Evolutionary conservation across 371 early-diverging fungal genomes (phyloP).

Genomic region (Dinochytrium kinnereticum): DNA sequence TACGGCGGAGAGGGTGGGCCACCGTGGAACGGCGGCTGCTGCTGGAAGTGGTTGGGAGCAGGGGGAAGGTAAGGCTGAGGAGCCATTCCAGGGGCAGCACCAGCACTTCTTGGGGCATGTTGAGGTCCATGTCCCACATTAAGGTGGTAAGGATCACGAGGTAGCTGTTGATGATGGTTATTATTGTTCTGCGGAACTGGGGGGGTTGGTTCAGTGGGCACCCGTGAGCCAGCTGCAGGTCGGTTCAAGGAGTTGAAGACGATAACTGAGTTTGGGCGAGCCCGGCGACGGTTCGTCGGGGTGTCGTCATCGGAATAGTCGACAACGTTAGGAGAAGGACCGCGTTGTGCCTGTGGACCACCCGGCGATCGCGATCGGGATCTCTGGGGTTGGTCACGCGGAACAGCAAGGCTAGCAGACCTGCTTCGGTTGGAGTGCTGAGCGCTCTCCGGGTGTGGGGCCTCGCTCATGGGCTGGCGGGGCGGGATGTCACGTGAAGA

Average conservation of each 20-base stretch:
- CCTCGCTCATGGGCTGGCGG: too few relatives aligned
- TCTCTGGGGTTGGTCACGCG: too few relatives aligned
- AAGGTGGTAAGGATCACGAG: neutral
- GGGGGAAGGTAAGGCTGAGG: neutral
- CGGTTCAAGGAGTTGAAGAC: conserved; percentile 13
- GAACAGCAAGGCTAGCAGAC: neutral
- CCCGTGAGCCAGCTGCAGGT: conserved; percentile 4
- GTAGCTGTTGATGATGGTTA: neutral
- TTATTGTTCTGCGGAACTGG: neutral
- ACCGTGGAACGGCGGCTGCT: conserved; percentile 9
- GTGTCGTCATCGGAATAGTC: neutral
- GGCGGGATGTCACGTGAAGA: too few relatives aligned
- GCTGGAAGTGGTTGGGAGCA: neutral
- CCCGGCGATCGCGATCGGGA: neutral
- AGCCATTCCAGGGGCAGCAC: neutral
- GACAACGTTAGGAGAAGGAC: too few relatives aligned
- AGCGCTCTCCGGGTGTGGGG: neutral
- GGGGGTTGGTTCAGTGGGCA: neutral
- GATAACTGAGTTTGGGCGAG: neutral
- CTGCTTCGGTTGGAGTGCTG: neutral
- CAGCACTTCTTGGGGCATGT: neutral
- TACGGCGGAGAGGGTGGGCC: neutral
- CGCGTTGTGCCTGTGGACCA: too few relatives aligned
- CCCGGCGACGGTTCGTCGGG: neutral
- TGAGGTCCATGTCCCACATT: too few relatives aligned